Conservation (phyloP, 495 filamentous ascomycete genomes). For the Daldinia grandis region DNA sequence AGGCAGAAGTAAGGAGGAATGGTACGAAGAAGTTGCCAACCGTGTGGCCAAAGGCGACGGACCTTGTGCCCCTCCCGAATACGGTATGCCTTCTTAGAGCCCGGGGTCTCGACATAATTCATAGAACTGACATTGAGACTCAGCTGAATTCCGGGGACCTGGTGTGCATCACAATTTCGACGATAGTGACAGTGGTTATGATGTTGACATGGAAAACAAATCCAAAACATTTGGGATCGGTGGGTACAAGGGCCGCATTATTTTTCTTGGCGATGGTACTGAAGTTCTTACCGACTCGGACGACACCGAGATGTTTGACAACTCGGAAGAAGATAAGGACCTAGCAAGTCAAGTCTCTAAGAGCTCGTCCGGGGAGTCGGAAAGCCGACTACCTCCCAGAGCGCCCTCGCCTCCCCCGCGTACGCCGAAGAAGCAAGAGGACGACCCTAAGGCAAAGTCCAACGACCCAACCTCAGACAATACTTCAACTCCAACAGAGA, state of each 20-base stretch:
- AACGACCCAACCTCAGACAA: slow-evolving; percentile 24
- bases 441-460: slow-evolving; percentile 25
- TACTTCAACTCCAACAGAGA: slow-evolving; percentile 14
- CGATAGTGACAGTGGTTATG: slow-evolving; percentile 92
- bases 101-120: slow-evolving; percentile 54
- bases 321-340: slow-evolving; percentile 85
- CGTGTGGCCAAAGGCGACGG: slow-evolving; percentile 96
- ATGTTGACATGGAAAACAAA: slow-evolving; percentile 74
- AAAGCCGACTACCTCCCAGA: slow-evolving; percentile 35
- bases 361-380: slow-evolving; percentile 42
- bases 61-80: slow-evolving; percentile 98
- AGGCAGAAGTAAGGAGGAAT: slow-evolving; percentile 93
- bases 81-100: slow-evolving; percentile 77
- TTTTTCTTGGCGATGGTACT: slow-evolving; percentile 92
- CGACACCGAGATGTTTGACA: slow-evolving; percentile 92
- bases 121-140: slow-evolving; percentile 50
- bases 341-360: slow-evolving; percentile 63
- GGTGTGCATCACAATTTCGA: slow-evolving; percentile 90
- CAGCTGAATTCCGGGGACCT: slow-evolving; percentile 96
- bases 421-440: slow-evolving; percentile 38
- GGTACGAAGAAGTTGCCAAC: slow-evolving; percentile 94
- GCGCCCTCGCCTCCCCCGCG: slow-evolving; percentile 47
- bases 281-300: slow-evolving; percentile 86
- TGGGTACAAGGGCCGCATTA: slow-evolving; percentile 80
- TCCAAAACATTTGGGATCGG: slow-evolving; percentile 63